Conservation (phyloP, 1,139 yeast genomes). For the Kodamaea derodonti region DNA sequence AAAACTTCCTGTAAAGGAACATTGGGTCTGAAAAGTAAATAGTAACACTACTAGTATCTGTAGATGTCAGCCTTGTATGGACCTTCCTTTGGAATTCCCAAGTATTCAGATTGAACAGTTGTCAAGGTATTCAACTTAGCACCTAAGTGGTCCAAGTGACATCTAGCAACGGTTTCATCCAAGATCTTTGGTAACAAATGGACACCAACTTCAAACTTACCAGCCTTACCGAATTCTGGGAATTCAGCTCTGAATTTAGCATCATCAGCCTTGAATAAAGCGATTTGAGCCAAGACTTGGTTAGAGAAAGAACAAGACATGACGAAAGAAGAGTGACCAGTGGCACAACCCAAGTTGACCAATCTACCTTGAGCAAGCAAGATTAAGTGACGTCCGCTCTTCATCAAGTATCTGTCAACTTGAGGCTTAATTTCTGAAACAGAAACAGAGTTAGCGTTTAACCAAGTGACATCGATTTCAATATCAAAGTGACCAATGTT, state of each 20-base stretch:
- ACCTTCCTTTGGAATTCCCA: conserved; percentile 90
- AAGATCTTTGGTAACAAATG: conserved; percentile 97
- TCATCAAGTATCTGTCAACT: conserved; percentile 95
- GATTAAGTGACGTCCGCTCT: conserved; percentile 90
- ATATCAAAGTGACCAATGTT: conserved; percentile 99
- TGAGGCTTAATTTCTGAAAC: conserved; percentile 98
- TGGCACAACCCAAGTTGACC: conserved; percentile 99
- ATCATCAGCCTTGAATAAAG: conserved; percentile 90
- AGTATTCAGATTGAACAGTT: conserved; percentile 86
- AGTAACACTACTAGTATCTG: conserved; percentile 65
- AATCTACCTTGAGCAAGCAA: conserved; percentile 99
- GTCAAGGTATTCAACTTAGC: conserved; percentile 81
- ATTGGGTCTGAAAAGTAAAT: conserved; percentile 4
- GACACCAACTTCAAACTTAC: conserved; percentile 88
- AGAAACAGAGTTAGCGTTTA: conserved; percentile 84
- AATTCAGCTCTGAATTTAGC: conserved; percentile 71
- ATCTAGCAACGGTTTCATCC: conserved; percentile 98
- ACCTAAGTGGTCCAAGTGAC: conserved; percentile 94
- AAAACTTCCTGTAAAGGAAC: conserved; percentile 3
- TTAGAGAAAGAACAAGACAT: conserved; percentile 99
- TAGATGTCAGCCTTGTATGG: conserved; percentile 98
- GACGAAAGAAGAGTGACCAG: conserved; percentile 99
- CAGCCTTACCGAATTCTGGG: conserved; percentile 91
- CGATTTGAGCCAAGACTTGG: conserved; percentile 99
- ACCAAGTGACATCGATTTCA: conserved; percentile 99